phyloP scores from a whole-genome alignment of 352 stramenopile species.

The Globisporangium apiculatum region DNA sequence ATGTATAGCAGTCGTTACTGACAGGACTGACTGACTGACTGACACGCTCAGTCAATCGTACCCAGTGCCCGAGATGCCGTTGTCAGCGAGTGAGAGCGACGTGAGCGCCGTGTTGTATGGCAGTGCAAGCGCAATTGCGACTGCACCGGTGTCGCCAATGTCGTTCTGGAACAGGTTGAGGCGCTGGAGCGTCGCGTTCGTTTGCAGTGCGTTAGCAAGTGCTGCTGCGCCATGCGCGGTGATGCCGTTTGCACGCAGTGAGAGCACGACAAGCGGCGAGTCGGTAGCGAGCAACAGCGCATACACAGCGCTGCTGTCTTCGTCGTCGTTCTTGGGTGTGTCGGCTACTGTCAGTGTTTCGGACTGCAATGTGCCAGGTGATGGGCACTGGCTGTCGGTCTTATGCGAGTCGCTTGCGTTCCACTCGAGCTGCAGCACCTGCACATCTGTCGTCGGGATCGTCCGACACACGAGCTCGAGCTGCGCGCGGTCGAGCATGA shows the following conservation, averaged over 20 bases:
- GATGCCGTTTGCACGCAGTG: conserved; percentile 60
- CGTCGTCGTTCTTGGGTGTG: conserved; percentile 2
- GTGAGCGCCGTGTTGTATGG: conserved; percentile 48
- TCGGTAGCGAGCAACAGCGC: conserved; percentile 26
- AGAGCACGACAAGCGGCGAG: conserved; percentile 47
- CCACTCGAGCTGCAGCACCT: conserved; percentile 64
- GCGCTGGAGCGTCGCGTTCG: conserved; percentile 43
- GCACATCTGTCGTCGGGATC: conserved; percentile 43
- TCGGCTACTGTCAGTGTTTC: conserved; percentile 6
- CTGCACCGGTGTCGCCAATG: conserved; percentile 42
- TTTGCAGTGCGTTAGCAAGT: conserved; percentile 29
- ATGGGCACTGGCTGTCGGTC: not conserved
- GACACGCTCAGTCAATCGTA: not conserved
- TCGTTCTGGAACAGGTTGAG: conserved; percentile 72
- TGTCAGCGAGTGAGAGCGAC: conserved; percentile 63
- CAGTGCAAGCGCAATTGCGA: conserved; percentile 49
- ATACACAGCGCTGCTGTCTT: conserved; percentile 19
- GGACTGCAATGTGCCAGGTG: not conserved
- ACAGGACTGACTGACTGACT: not conserved
- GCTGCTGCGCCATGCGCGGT: conserved; percentile 21
- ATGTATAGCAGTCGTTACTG: conserved; percentile 4
- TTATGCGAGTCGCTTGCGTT: conserved; percentile 17
- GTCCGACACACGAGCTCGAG: conserved; percentile 38
- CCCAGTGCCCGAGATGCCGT: conserved; percentile 37
- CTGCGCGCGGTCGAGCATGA: conserved; percentile 37